phyloP scores from a whole-genome alignment of 495 filamentous ascomycete species.

The Aspergillus heteromorphus region DNA sequence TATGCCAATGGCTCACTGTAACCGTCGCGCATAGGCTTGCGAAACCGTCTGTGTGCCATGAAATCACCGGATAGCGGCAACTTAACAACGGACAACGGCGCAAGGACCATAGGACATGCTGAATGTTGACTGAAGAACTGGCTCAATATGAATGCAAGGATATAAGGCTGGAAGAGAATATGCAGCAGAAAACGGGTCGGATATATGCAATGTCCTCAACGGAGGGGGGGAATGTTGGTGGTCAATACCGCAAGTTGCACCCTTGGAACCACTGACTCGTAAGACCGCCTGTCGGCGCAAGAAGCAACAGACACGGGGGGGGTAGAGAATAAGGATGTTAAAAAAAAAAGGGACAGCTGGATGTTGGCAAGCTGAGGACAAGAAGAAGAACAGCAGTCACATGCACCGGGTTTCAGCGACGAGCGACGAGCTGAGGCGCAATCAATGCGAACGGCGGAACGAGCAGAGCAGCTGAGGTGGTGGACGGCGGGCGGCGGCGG shows the following conservation, averaged over 20 bases:
- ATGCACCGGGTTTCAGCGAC: neutral
- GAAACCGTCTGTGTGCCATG: constrained; percentile 31
- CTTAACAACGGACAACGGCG: constrained; percentile 26
- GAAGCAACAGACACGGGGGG: neutral
- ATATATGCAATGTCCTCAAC: constrained; percentile 22
- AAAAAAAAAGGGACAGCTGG: neutral
- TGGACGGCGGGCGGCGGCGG: constrained; percentile 10
- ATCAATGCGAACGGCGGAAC: constrained; percentile 1
- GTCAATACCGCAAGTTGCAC: neutral
- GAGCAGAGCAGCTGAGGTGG: neutral
- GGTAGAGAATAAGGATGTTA: too few relatives aligned
- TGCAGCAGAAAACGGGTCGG: constrained; percentile 10
- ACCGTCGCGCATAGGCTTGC: constrained; percentile 29
- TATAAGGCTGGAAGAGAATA: constrained; percentile 8
- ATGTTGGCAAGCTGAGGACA: constrained; percentile 13
- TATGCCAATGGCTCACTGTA: constrained; percentile 28
- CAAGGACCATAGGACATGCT: constrained; percentile 28
- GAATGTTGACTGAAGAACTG: constrained; percentile 7
- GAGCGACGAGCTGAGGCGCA: neutral
- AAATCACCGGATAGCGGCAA: constrained; percentile 24
- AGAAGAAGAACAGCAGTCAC: constrained; percentile 10
- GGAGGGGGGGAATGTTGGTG: neutral
- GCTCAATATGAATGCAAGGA: constrained; percentile 5
- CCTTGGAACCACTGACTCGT: neutral
- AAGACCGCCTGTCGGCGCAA: neutral